phyloP scores from a whole-genome alignment of 2,329 filamentous ascomycete genomes.

The Nectriaceae sp. region DNA sequence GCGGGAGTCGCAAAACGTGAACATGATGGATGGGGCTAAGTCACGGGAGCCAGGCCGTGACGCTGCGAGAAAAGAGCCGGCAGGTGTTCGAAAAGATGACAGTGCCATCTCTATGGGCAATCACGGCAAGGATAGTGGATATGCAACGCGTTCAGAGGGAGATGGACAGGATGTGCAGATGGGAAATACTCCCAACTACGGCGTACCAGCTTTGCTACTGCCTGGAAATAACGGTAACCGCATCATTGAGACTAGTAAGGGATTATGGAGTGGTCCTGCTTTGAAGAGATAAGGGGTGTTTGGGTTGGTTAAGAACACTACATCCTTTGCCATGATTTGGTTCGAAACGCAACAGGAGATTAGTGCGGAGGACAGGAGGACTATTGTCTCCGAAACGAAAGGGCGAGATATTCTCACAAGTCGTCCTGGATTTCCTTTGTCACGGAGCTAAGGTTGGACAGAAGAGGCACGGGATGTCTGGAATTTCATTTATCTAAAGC shows the following conservation, averaged over 20 bases:
- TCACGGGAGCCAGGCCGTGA: slow-evolving; percentile 52
- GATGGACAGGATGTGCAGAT: slow-evolving; percentile 46
- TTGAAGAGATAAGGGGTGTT: slow-evolving; percentile 24
- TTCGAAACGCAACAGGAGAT: no score
- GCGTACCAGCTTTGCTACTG: slow-evolving; percentile 53
- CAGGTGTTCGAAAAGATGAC: slow-evolving; percentile 43
- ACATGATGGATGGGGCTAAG: slow-evolving; percentile 63
- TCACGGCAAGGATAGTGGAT: slow-evolving; percentile 47
- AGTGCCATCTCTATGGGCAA: slow-evolving; percentile 44
- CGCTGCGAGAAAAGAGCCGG: slow-evolving; percentile 14
- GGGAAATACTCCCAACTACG: slow-evolving; percentile 42
- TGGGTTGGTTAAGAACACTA: neutral
- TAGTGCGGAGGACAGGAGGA: no score
- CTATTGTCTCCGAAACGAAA: no score
- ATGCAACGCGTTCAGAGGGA: slow-evolving; percentile 43
- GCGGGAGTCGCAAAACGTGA: slow-evolving; percentile 60
- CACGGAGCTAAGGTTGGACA: no score
- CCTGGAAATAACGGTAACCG: slow-evolving; percentile 57
- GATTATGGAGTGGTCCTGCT: slow-evolving; percentile 54
- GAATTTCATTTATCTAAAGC: no score
- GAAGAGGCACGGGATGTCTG: no score
- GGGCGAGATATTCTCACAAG: no score
- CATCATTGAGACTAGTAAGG: slow-evolving; percentile 64
- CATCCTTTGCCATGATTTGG: no score
- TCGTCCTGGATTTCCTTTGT: no score